Percentiles rank a stretch among this genome's conserved stretches.
Evolutionary conservation across 129 eudicot genomes (phyloP).

Genomic region (Calendula officinalis): DNA sequence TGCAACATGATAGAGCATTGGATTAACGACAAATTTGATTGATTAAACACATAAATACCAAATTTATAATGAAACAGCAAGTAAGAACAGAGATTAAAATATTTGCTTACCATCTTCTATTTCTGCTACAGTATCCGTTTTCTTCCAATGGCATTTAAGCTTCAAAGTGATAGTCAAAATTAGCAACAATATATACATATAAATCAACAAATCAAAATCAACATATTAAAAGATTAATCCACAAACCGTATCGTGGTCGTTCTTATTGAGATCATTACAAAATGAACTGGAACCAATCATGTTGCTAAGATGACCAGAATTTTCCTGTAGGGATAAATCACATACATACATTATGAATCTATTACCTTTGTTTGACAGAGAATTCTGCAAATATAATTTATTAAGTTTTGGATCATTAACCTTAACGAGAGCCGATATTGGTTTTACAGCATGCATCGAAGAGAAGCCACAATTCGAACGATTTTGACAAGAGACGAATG

Average conservation of each 20-base stretch:
- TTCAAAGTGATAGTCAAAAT: slow-evolving; percentile 5
- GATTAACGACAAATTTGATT: neutral
- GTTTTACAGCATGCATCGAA: slow-evolving; percentile 13
- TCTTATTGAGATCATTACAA: slow-evolving; percentile 2
- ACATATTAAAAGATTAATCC: neutral
- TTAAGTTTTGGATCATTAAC: neutral
- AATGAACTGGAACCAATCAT: neutral
- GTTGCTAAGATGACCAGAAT: slow-evolving; percentile 9
- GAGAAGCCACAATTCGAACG: neutral
- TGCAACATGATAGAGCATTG: neutral
- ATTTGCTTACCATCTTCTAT: slow-evolving; percentile 19
- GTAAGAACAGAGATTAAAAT: neutral
- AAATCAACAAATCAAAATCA: neutral
- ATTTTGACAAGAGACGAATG: neutral
- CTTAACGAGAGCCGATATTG: slow-evolving; percentile 19
- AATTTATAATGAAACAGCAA: neutral
- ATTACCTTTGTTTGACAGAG: neutral
- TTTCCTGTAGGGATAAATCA: slow-evolving; percentile 1
- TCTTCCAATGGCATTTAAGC: slow-evolving; percentile 30
- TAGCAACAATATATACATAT: neutral
- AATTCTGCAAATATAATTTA: neutral
- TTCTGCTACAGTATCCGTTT: slow-evolving; percentile 17
- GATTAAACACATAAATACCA: neutral
- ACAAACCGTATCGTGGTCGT: slow-evolving; percentile 19
- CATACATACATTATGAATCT: neutral